Percentiles rank a stretch among this genome's conserved stretches.
Conservation (phyloP, 441 rosid genomes). For the Flueggea neowawraea region DNA sequence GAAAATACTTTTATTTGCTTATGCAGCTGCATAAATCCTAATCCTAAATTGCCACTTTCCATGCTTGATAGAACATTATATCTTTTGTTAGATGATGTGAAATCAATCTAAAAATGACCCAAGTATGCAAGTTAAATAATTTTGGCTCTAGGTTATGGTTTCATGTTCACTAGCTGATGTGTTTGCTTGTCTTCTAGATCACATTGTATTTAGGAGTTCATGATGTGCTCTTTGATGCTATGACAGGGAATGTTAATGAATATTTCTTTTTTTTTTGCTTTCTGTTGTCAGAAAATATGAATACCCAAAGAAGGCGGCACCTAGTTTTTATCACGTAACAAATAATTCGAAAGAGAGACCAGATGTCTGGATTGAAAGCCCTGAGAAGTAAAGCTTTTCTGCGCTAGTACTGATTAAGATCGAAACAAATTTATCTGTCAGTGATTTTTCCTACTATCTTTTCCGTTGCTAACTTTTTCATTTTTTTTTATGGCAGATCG, state of each 20-base stretch:
- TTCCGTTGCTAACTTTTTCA: neutral
- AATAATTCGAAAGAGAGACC: slow-evolving; percentile 95
- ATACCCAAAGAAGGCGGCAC: slow-evolving; percentile 80
- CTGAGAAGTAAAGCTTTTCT: slow-evolving; percentile 71
- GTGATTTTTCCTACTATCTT: neutral
- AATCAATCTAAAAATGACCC: too few species aligned
- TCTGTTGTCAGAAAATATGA: slow-evolving; percentile 67
- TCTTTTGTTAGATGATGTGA: too few species aligned
- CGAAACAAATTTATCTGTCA: neutral
- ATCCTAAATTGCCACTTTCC: too few species aligned
- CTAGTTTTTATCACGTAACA: slow-evolving; percentile 89
- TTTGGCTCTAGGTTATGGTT: too few species aligned
- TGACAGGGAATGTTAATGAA: neutral
- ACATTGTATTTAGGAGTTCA: too few species aligned
- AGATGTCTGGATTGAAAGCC: slow-evolving; percentile 98
- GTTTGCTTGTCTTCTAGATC: too few species aligned
- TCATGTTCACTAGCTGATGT: too few species aligned
- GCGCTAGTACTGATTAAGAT: slow-evolving; percentile 1
- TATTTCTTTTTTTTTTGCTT: slow-evolving; percentile 10
- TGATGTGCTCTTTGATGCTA: neutral
- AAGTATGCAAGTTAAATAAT: too few species aligned
- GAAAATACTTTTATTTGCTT: too few species aligned
- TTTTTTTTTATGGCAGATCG: slow-evolving; percentile 55
- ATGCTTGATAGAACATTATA: too few species aligned
- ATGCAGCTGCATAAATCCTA: too few species aligned